These are phyloP conservation scores for Trametopsis cervina DNA, from an alignment of 768 basidiomycete genomes.

Conservation along the genomic window DNA sequence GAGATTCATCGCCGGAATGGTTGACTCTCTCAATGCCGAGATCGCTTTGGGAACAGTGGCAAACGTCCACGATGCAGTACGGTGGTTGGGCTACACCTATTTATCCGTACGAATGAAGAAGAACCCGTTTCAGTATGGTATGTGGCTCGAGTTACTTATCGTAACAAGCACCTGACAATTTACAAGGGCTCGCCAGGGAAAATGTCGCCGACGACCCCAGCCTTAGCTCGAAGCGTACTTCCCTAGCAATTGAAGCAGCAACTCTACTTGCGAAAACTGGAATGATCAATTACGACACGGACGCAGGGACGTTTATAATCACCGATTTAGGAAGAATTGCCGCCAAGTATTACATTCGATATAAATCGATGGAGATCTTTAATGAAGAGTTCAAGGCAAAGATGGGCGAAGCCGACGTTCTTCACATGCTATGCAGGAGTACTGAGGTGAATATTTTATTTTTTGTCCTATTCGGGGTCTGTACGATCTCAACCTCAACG, in stretches of 20 bases:
- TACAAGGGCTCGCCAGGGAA: constrained; percentile 67
- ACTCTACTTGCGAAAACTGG: constrained; percentile 54
- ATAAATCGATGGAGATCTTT: constrained; percentile 83
- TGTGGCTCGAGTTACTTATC: constrained; percentile 1
- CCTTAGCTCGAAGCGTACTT: constrained; percentile 60
- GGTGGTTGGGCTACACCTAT: constrained; percentile 97
- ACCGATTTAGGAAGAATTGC: constrained; percentile 96
- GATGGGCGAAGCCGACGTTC: constrained; percentile 92
- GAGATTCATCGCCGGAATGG: constrained; percentile 76
- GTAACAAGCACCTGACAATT: neutral
- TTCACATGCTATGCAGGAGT: constrained; percentile 80
- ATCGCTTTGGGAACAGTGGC: constrained; percentile 92
- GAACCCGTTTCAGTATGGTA: constrained; percentile 85
- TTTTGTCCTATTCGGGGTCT: neutral
- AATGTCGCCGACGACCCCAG: constrained; percentile 63
- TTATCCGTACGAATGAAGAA: constrained; percentile 91
- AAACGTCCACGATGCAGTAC: constrained; percentile 76
- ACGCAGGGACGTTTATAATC: constrained; percentile 52
- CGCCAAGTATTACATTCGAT: constrained; percentile 90
- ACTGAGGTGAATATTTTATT: constrained; percentile 60
- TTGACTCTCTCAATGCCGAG: constrained; percentile 92
- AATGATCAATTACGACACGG: constrained; percentile 77
- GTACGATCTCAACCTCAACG: neutral
- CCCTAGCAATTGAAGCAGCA: constrained; percentile 63
- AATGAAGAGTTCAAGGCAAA: constrained; percentile 65